Evolutionary conservation across 2,329 filamentous ascomycete species (phyloP).

Genomic region (Waltergamsia citrina): DNA sequence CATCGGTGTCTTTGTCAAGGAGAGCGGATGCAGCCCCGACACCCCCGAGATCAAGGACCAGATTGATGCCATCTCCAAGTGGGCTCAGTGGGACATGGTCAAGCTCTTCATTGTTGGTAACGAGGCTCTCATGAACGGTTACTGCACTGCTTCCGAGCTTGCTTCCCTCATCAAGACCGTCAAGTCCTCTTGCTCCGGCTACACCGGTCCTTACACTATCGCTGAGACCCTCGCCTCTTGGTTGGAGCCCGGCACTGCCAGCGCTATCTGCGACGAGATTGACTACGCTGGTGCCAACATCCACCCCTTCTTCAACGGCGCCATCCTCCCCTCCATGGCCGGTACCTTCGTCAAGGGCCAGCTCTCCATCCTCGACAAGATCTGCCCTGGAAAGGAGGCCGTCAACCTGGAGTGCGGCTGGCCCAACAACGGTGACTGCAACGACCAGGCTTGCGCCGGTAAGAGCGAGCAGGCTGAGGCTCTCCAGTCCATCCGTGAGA

Average conservation of each 20-base stretch:
- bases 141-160: conserved; percentile 55
- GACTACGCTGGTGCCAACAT: conserved; percentile 81
- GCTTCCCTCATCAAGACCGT: conserved; percentile 59
- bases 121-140: conserved; percentile 74
- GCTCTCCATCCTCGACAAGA: conserved; percentile 57
- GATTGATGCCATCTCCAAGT: conserved; percentile 61
- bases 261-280: conserved; percentile 59
- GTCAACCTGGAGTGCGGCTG: conserved; percentile 89
- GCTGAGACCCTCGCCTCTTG: conserved; percentile 78
- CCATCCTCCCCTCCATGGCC: conserved; percentile 51
- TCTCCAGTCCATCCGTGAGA: conserved; percentile 59
- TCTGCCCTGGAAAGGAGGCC: conserved; percentile 64
- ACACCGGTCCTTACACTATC: conserved; percentile 69
- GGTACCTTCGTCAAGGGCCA: conserved; percentile 69
- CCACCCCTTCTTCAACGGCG: conserved; percentile 87
- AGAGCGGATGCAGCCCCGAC: conserved; percentile 46
- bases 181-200: conserved; percentile 61
- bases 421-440: conserved; percentile 61
- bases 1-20: conserved; percentile 77
- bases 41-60: conserved; percentile 59
- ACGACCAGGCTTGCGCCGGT: conserved; percentile 65
- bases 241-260: conserved; percentile 49
- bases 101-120: conserved; percentile 82
- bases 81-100: conserved; percentile 67
- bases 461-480: conserved; percentile 57